Conservation (phyloP, 805 yeast genomes). For the Hermanozyma aechmeae region DNA sequence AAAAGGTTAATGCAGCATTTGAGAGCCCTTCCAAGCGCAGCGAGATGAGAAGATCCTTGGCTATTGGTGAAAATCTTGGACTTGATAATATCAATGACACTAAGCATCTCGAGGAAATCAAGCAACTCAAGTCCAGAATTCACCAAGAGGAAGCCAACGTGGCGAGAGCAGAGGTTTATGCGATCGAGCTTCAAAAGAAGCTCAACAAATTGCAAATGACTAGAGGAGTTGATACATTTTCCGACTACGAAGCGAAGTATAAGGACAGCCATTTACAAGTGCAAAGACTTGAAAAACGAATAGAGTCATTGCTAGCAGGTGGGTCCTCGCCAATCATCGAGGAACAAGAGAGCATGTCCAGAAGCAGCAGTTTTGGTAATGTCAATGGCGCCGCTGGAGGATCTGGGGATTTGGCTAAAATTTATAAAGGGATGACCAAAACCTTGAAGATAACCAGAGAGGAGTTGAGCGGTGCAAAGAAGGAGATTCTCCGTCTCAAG, state of each 20-base stretch:
- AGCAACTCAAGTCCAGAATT: conserved; percentile 37
- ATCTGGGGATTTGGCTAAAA: conserved; percentile 35
- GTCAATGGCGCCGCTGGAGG: too few species aligned
- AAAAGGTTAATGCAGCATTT: conserved; percentile 14
- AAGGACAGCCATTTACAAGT: conserved; percentile 26
- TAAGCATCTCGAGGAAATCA: conserved; percentile 30
- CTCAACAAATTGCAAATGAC: conserved; percentile 33
- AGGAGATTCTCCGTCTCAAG: conserved; percentile 32
- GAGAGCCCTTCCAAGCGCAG: conserved; percentile 11
- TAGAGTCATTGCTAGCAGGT: conserved; percentile 10
- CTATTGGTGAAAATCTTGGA: conserved; percentile 22
- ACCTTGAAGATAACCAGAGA: conserved; percentile 36
- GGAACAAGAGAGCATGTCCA: too few species aligned
- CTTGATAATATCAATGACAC: conserved; percentile 8
- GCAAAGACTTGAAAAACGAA: conserved; percentile 20
- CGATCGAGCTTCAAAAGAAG: conserved; percentile 34
- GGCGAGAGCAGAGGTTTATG: conserved; percentile 41
- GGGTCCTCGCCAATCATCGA: too few species aligned
- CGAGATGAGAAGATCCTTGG: conserved; percentile 20
- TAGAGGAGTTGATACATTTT: conserved; percentile 23
- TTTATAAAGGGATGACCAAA: conserved; percentile 41
- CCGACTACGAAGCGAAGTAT: conserved; percentile 28
- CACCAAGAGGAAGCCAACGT: conserved; percentile 44
- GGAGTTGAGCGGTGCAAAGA: conserved; percentile 31
- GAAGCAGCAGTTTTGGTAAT: conserved; percentile 27